phyloP scores from a whole-genome alignment of 1,139 yeast species.

The Suhomyces guaymorum region DNA sequence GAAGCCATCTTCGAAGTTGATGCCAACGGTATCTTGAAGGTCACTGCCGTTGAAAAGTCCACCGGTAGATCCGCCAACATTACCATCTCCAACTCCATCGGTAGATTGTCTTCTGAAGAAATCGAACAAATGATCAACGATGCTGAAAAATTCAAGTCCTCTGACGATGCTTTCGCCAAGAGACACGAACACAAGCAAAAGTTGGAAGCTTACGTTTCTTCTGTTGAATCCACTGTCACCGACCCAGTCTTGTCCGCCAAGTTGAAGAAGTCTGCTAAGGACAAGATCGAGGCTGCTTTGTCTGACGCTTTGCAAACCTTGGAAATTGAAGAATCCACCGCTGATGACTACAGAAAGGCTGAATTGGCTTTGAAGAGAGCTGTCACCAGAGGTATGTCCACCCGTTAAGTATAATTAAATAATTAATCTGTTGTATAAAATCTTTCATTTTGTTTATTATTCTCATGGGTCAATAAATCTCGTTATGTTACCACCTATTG shows the following conservation, averaged over 20 bases:
- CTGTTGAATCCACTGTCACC: constrained; percentile 94
- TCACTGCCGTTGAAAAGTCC: constrained; percentile 98
- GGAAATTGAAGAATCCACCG: constrained; percentile 93
- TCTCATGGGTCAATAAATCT: constrained; percentile 22
- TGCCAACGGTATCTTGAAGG: constrained; percentile 99
- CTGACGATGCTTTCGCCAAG: constrained; percentile 99
- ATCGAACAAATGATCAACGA: constrained; percentile 98
- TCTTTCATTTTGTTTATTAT: constrained; percentile 22
- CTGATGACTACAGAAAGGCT: constrained; percentile 98
- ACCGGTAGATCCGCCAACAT: constrained; percentile 99
- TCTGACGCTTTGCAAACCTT: constrained; percentile 98
- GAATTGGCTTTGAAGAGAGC: constrained; percentile 99
- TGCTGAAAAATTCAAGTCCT: constrained; percentile 98
- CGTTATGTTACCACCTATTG: constrained; percentile 12
- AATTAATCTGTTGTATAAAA: constrained; percentile 21
- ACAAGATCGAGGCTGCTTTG: constrained; percentile 96
- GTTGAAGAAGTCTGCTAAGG: constrained; percentile 97
- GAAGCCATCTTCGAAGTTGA: constrained; percentile 99
- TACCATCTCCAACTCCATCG: constrained; percentile 99
- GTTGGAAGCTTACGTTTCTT: constrained; percentile 98
- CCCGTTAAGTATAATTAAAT: constrained; percentile 66
- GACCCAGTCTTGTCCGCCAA: constrained; percentile 98
- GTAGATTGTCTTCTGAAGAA: constrained; percentile 97
- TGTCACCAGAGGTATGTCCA: constrained; percentile 98
- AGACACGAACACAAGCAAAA: constrained; percentile 99